Evolutionary conservation across 129 eudicot species (phyloP).

Genomic region (sunflower (Helianthus annuus)): DNA sequence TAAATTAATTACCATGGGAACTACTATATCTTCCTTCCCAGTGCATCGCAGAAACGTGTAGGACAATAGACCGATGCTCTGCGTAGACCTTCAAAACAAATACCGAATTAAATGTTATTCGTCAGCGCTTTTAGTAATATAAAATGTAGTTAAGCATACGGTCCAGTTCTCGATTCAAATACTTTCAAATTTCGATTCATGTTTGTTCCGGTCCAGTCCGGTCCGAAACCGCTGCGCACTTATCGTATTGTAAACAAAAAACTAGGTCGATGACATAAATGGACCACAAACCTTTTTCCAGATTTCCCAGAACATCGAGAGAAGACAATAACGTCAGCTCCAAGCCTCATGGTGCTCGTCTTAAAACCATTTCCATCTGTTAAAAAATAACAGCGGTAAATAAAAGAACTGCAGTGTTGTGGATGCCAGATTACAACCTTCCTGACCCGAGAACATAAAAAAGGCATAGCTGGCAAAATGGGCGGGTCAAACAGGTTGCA

Average conservation of each 20-base stretch:
- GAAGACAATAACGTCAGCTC: slow-evolving; percentile 97
- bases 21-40: slow-evolving; percentile 90
- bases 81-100: slow-evolving; percentile 58
- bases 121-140: slow-evolving; percentile 12
- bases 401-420: background rate
- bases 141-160: background rate
- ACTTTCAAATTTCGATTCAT: background rate
- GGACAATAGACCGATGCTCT: slow-evolving; percentile 90
- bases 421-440: slow-evolving; percentile 15
- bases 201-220: background rate
- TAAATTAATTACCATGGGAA: slow-evolving; percentile 78
- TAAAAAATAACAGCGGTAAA: slow-evolving; percentile 22
- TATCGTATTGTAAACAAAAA: background rate
- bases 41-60: slow-evolving; percentile 86
- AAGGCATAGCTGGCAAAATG: slow-evolving; percentile 4
- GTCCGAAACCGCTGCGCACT: background rate
- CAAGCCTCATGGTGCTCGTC: slow-evolving; percentile 99
- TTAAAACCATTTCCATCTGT: slow-evolving; percentile 98
- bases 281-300: slow-evolving; percentile 60
- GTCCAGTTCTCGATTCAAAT: background rate
- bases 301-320: slow-evolving; percentile 63
- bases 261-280: background rate
- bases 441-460: background rate
- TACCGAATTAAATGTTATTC: slow-evolving; percentile 16
- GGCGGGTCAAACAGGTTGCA: background rate